A percentile compares a stretch with the other conserved stretches of the same genome.
phyloP scores from a whole-genome alignment of 108 stramenopile species.

The Heterococcus sp. region DNA sequence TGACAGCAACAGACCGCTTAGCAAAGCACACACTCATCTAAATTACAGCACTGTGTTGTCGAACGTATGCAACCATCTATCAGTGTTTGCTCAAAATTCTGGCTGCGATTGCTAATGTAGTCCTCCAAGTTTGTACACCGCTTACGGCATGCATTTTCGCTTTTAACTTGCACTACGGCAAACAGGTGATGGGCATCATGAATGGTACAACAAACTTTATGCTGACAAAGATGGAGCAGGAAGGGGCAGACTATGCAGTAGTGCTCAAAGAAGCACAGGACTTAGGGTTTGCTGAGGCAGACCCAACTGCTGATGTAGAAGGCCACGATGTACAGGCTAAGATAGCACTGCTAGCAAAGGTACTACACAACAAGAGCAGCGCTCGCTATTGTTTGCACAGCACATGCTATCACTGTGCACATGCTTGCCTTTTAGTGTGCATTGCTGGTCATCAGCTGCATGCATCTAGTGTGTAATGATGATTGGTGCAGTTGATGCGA shows the following conservation, averaged over 20 bases:
- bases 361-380: too few relatives aligned
- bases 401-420: background rate
- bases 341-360: too few relatives aligned
- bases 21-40: background rate
- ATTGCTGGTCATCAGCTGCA: background rate
- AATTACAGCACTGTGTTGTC: background rate
- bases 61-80: background rate
- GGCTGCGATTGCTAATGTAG: background rate
- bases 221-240: conserved; percentile 89
- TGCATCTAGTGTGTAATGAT: background rate
- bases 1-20: background rate
- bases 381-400: background rate
- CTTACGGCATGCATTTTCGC: background rate
- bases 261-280: conserved; percentile 56
- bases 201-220: conserved; percentile 98
- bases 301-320: background rate
- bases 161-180: background rate
- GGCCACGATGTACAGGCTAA: background rate
- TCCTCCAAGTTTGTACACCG: background rate
- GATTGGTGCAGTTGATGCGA: too few relatives aligned
- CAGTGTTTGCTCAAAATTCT: background rate
- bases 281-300: background rate
- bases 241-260: conserved; percentile 78
- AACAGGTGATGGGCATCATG: conserved; percentile 70
- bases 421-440: background rate